phyloP scores from a whole-genome alignment of 1,284 basidiomycete species.

The Cutaneotrichosporon sp. region DNA sequence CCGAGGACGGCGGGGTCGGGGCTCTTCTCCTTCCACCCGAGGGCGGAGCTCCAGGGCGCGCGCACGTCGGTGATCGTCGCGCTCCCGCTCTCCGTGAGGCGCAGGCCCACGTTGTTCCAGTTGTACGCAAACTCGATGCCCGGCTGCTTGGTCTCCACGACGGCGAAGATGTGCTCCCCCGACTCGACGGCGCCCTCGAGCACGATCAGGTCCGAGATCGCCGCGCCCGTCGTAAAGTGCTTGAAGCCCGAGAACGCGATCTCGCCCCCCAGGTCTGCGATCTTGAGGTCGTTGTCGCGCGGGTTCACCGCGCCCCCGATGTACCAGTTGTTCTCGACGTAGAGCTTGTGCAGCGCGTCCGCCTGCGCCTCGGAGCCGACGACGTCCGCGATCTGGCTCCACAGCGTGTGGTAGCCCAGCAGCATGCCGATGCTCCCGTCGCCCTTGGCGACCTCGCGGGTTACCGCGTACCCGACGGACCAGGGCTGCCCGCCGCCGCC shows the following conservation, averaged over 20 bases:
- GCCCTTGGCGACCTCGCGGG: slow-evolving; percentile 15
- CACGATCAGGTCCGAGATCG: slow-evolving; percentile 48
- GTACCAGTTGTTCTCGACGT: slow-evolving; percentile 25
- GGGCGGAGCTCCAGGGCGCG: slow-evolving; percentile 38
- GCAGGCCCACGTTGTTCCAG: slow-evolving; percentile 52
- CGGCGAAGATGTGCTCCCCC: slow-evolving; percentile 40
- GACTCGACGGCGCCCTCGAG: slow-evolving; percentile 35
- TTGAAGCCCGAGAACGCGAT: slow-evolving; percentile 47
- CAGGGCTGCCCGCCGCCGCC: slow-evolving; percentile 15
- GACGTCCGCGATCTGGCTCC: slow-evolving; percentile 10
- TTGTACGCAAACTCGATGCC: slow-evolving; percentile 48
- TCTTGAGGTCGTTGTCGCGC: slow-evolving; percentile 43
- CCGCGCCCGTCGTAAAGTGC: slow-evolving; percentile 47
- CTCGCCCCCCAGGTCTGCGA: slow-evolving; percentile 30
- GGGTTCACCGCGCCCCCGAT: slow-evolving; percentile 51
- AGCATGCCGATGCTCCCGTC: slow-evolving; percentile 18
- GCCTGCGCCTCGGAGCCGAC: slow-evolving; percentile 13
- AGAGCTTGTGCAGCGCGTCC: slow-evolving; percentile 6
- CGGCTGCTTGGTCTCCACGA: slow-evolving; percentile 37
- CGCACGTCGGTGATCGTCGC: slow-evolving; percentile 41
- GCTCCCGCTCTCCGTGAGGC: slow-evolving; percentile 42
- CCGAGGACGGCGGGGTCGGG: background rate
- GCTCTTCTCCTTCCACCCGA: slow-evolving; percentile 25
- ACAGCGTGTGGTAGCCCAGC: slow-evolving; percentile 17
- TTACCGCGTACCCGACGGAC: slow-evolving; percentile 6